Evolutionary conservation across 2,329 filamentous ascomycete genomes (phyloP), one percentile per base, ranked within the genome.

Genomic region (Cryphonectria japonica): DNA sequence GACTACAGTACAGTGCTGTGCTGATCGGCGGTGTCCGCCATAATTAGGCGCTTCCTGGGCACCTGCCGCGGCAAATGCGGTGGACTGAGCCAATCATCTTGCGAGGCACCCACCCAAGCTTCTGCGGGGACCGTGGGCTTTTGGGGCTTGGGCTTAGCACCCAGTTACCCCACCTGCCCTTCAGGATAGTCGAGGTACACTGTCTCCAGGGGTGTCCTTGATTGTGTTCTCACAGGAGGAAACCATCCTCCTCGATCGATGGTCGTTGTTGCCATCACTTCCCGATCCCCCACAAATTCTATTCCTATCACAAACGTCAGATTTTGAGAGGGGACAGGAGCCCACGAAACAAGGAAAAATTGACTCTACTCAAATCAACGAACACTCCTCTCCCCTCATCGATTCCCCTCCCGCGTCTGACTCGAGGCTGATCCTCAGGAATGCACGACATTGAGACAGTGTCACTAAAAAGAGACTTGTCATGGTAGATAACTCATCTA

Each of bases 261-360:
- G 22, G 46, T n/a, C 22, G 19, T n/a, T 39, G 29, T 61, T 22
- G 32, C 59, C 19, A 32, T 59, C 29, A 29, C 29, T 9, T 46
- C 50, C 46, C 46, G 11, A 39, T 11, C 19, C 19, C 46, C 46
- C 43, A 61, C n/a, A n/a, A 11, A 6, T 59, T 32, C 54, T 59
- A 59, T 59, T 59, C 54, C 59, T 37, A 39, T 61, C 59, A 39
- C 59, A 22, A 39, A 39, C 19, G 59, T 61, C 59, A 61, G 59
- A 61, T 61, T 14, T 39, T 59, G 16, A 29, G n/a, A 57, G 22
- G 50, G n/a, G 26, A 29, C 14, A 6, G 4, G 26, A 57, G 7
- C 3, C 34, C 34, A 29, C 4, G 2, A 16, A 29, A 7, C 14
- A 57, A 29, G 13, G 9, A 26, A n/a, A 59, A 32, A 2, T 2